Evolutionary conservation across 2,329 filamentous ascomycete genomes (phyloP).

Genomic region (Aspergillus aculeatus): DNA sequence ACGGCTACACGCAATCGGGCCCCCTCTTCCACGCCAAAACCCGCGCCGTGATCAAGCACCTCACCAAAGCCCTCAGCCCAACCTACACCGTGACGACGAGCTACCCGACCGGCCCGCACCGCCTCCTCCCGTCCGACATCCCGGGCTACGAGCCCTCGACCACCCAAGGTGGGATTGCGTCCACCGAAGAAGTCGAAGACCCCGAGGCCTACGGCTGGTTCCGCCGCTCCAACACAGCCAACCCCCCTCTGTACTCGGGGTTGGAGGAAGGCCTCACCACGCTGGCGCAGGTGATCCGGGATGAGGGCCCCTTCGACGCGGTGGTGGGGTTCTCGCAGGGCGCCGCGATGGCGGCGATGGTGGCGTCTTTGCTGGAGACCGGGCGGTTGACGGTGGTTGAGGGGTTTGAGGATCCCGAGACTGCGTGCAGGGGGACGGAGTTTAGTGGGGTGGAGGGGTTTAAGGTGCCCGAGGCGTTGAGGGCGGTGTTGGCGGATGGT

Average conservation of each 20-base stretch:
- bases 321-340: conserved; percentile 83
- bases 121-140: conserved; percentile 64
- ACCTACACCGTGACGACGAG: conserved; percentile 57
- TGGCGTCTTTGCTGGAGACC: conserved; percentile 69
- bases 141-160: conserved; percentile 61
- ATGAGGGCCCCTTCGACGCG: conserved; percentile 70
- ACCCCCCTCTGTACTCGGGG: conserved; percentile 63
- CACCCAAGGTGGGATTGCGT: conserved; percentile 24
- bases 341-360: conserved; percentile 67
- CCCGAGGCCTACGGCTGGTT: conserved; percentile 83
- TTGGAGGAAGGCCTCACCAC: conserved; percentile 66
- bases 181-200: conserved; percentile 35
- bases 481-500: conserved; percentile 14
- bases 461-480: conserved; percentile 51
- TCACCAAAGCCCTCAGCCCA: conserved; percentile 69
- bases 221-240: conserved; percentile 61
- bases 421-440: conserved; percentile 17
- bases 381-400: conserved; percentile 47
- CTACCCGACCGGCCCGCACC: conserved; percentile 69
- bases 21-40: conserved; percentile 83
- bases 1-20: conserved; percentile 90
- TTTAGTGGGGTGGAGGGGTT: conserved; percentile 33
- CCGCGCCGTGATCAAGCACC: conserved; percentile 76
- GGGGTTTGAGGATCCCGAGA: conserved; percentile 28
- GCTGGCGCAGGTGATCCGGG: conserved; percentile 62